These are phyloP conservation scores for Stachybotrys echinatus DNA, from an alignment of 2,329 filamentous ascomycete species.

Conservation along the genomic window DNA sequence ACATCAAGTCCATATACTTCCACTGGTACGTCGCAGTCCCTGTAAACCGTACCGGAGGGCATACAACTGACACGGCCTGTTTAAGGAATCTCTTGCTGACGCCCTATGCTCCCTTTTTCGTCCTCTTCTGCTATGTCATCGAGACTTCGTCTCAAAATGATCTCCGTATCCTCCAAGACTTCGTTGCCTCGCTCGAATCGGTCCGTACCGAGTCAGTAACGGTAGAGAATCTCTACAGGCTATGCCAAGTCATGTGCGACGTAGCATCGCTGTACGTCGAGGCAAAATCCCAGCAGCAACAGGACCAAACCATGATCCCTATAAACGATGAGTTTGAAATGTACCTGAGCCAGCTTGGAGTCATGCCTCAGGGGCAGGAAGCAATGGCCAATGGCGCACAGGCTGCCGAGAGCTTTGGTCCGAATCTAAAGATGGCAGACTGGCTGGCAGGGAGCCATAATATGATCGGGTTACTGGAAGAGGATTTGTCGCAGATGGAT, in stretches of 20 bases:
- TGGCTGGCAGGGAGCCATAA: conserved; percentile 64
- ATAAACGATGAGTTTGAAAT: conserved; percentile 58
- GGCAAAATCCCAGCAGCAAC: conserved; percentile 46
- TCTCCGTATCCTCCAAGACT: conserved; percentile 48
- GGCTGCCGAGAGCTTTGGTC: conserved; percentile 11
- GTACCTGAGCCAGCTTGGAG: conserved; percentile 58
- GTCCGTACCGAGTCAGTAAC: conserved; percentile 50
- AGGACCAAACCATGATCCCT: conserved; percentile 39
- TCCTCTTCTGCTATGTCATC: conserved; percentile 53
- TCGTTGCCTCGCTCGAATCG: conserved; percentile 49
- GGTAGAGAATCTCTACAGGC: conserved; percentile 54
- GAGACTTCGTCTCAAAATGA: conserved; percentile 49
- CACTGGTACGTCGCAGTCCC: conserved; percentile 37
- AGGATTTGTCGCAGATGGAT: conserved; percentile 47
- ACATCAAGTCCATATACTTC: conserved; percentile 41
- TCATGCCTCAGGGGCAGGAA: conserved; percentile 41
- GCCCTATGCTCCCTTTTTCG: conserved; percentile 55
- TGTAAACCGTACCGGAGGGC: neutral
- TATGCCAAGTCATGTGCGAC: conserved; percentile 57
- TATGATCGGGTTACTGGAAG: conserved; percentile 60
- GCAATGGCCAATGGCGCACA: conserved; percentile 11
- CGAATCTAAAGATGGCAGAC: conserved; percentile 41
- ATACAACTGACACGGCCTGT: conserved; percentile 4
- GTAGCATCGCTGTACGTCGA: conserved; percentile 59
- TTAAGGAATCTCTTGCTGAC: conserved; percentile 49